Evolutionary conservation across 805 yeast species (phyloP).

Genomic region (Hanseniaspora taiwanica): DNA sequence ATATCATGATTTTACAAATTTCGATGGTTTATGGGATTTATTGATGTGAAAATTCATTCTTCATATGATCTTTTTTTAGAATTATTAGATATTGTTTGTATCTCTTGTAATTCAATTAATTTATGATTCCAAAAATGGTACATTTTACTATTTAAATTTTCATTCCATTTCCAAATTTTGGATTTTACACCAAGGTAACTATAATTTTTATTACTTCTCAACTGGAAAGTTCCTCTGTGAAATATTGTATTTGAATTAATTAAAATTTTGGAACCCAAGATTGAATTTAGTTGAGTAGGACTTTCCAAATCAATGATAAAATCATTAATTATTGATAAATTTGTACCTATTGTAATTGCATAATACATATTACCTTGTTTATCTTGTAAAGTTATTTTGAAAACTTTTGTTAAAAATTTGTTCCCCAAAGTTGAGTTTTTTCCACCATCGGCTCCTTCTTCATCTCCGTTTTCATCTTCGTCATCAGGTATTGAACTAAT

Average conservation of each 20-base stretch:
- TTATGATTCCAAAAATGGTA: slow-evolving; percentile 19
- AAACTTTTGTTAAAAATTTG: slow-evolving; percentile 17
- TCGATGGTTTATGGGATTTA: slow-evolving; percentile 64
- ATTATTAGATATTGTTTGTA: slow-evolving; percentile 2
- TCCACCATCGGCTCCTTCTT: too few species aligned
- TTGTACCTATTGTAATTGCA: slow-evolving; percentile 36
- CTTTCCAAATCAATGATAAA: too few species aligned
- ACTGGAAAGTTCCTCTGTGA: slow-evolving; percentile 32
- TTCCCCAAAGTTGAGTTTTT: not conserved
- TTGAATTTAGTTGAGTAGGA: slow-evolving; percentile 32
- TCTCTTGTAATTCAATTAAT: slow-evolving; percentile 5
- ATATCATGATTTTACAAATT: slow-evolving; percentile 70
- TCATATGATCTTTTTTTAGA: slow-evolving; percentile 9
- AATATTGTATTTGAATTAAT: slow-evolving; percentile 35
- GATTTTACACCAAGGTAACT: slow-evolving; percentile 1
- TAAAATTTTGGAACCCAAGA: slow-evolving; percentile 46
- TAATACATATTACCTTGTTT: slow-evolving; percentile 34
- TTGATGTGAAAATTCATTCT: slow-evolving; percentile 14
- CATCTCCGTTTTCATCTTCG: slow-evolving; percentile 17
- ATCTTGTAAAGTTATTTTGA: slow-evolving; percentile 48
- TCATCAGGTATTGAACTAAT: slow-evolving; percentile 40
- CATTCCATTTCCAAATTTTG: slow-evolving; percentile 23
- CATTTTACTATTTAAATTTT: slow-evolving; percentile 21
- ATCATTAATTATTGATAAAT: not conserved
- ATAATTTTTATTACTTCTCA: slow-evolving; percentile 11